phyloP scores from a whole-genome alignment of 306 rosid species.

The Acacia crassicarpa region DNA sequence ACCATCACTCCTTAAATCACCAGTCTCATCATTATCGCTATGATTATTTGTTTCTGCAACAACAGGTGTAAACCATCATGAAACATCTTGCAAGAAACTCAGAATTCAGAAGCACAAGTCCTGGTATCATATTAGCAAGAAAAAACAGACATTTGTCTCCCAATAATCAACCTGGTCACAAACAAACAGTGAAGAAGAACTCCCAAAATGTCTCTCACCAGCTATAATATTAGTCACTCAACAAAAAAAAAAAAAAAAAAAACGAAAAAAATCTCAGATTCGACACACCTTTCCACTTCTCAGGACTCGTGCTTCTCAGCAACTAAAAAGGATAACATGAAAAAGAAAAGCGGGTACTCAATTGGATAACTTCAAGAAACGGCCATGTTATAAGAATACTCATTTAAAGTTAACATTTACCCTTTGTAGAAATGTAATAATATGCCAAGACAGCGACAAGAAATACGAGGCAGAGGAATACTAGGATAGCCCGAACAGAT shows the following conservation, averaged over 20 bases:
- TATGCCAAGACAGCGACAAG: constrained; percentile 55
- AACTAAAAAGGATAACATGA: constrained; percentile 17
- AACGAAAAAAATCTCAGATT: constrained; percentile 28
- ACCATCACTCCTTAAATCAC: constrained; percentile 24
- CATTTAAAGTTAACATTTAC: constrained; percentile 40
- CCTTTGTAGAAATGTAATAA: constrained; percentile 55
- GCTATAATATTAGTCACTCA: not conserved
- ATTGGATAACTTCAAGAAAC: not conserved
- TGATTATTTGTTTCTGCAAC: constrained; percentile 52
- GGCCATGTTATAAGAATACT: not conserved
- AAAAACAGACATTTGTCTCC: not conserved
- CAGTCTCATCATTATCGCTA: constrained; percentile 43
- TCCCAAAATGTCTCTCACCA: constrained; percentile 8
- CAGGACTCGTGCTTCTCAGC: constrained; percentile 21
- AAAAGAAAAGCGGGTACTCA: not conserved
- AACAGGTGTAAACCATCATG: constrained; percentile 12
- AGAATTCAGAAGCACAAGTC: not conserved
- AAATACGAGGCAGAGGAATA: constrained; percentile 62
- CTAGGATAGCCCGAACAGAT: constrained; percentile 31
- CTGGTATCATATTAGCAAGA: not conserved
- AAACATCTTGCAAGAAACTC: not conserved
- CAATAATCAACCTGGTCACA: constrained; percentile 6
- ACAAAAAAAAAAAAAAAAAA: too few species aligned
- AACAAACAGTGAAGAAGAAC: not conserved
- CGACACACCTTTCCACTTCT: constrained; percentile 20